Base-by-base conservation (phyloP, 495 filamentous ascomycete genomes). In the Penicillium cataractarum region DNA sequence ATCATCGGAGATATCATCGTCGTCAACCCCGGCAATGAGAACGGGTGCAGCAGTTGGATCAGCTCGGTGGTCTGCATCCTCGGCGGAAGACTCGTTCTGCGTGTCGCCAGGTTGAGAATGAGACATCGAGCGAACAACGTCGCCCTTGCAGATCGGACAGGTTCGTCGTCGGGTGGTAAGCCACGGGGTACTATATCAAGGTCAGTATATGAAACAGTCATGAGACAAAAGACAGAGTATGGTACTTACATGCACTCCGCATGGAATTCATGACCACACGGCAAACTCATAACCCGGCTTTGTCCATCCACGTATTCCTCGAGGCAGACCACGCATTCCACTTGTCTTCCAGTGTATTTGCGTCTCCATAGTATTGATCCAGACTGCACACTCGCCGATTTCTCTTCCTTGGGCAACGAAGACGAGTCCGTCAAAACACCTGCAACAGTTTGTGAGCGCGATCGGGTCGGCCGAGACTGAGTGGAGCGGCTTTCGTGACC, bases 201-300 rank as follows among this genome's bases (percentile, higher is more conserved):
- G 60, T 73, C 66, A 75, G 64, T 49, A 60, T 65, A 57, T 10
- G 26, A n/a, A 15, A 5, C 46, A 1, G n/a, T 37, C n/a, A 40
- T 13, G 0, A 24, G 12, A 29, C 19, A 27, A 42, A 12, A 17
- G n/a, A 32, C 4, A 29, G 5, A 15, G 0, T 3, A n/a, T 0
- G 13, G 24, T 50, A 56, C 94, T 90, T 83, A 97, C 93, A 99
- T 98, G 93, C 95, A 99, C 68, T 95, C 93, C 37, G 82, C 94
- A 74, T 99, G 95, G 75, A 99, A 99, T 70, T 99, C 95, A 71
- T 99, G 95, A 24, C 95, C 95, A 76, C 95, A 99, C n/a, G 95
- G 95, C 55, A 99, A 78, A 65, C 91, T 97, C 95, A 99, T 99
- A 19, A 99, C 96, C 60, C 86, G 81, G 72, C 92, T 97, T 67